Conservation (phyloP, 441 rosid genomes). For the Hura crepitans region DNA sequence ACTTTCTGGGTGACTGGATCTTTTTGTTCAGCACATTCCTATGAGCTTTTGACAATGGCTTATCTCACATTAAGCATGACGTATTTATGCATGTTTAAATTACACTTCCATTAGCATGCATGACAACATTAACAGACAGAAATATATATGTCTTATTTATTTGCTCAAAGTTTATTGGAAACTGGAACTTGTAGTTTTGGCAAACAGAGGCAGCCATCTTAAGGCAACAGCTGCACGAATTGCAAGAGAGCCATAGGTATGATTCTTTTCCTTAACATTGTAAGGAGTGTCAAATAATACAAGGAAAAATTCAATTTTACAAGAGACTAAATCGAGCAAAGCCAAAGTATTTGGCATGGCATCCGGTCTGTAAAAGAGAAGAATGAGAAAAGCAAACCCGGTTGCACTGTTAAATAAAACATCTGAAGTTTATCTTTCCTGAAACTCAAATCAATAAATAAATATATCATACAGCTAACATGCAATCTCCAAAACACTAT, state of each 20-base stretch:
- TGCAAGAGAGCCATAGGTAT: slow-evolving; percentile 44
- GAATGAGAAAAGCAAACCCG: too few species aligned
- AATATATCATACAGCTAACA: background rate
- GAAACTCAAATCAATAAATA: background rate
- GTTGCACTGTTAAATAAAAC: background rate
- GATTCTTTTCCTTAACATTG: slow-evolving; percentile 14
- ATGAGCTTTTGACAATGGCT: background rate
- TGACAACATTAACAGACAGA: background rate
- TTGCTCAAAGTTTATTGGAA: slow-evolving; percentile 14
- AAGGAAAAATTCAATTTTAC: background rate
- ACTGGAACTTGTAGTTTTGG: slow-evolving; percentile 34
- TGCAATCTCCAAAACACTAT: background rate
- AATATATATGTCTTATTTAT: background rate
- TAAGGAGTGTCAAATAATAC: background rate
- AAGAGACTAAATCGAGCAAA: background rate
- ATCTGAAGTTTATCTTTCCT: background rate
- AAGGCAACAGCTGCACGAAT: slow-evolving; percentile 43
- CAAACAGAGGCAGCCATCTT: slow-evolving; percentile 43
- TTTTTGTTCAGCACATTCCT: background rate
- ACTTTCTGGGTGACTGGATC: background rate
- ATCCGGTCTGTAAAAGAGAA: background rate
- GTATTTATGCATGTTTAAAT: background rate
- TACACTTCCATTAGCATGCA: background rate
- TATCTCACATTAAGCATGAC: background rate
- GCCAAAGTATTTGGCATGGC: background rate